Base-by-base conservation (phyloP, 257 asterid genomes). In the Nicotiana paniculata region DNA sequence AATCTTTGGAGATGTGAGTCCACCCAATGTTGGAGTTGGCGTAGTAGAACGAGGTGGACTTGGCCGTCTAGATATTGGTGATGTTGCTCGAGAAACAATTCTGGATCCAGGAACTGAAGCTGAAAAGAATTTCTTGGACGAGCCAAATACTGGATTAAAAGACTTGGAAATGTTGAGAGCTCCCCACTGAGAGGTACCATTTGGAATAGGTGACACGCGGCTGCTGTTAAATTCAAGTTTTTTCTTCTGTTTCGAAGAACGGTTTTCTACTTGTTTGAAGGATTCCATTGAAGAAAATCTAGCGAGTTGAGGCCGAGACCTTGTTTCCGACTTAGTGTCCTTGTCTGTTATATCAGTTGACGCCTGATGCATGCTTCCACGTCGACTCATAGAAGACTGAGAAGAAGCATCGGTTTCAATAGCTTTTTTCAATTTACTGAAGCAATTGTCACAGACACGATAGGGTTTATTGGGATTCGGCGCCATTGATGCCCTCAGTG, bases 11-110 rank as follows among this genome's bases (percentile, higher is more conserved):
- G 97, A 92, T 55, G 97, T 86, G 66, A 95, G 98, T 58, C 99
- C 99, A 32, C 98, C 99, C 84, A 95, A 87, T 77, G 98, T 92
- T 77, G 99, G 99, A 83, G 98, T 95, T 43, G 98, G 99, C 74
- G 99, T 95, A 63, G 99, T 95, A 67, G 99, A 95, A 84, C 99
- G 99, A 87, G 97, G 98, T 85, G 99, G 99, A 86, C 98, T 95
- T 28, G 92, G 85, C 62, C 96, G 90, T 86, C 99, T 91, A 53
- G 99, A 93, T 84, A 95, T 88, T 66, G 99, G 99, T 43, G 99
- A 95, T 86, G 99, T 93, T 85, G 99, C 99, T 84, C 99, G 92
- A 84, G 99, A 95, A 88, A 92, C 99, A 86, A 95, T 95, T 86
- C 99, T 92, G 24, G 99, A 95, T 77, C 99, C 99, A 64, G 99